phyloP scores from a whole-genome alignment of 495 filamentous ascomycete genomes.

The Saxophila tyrrhenica region DNA sequence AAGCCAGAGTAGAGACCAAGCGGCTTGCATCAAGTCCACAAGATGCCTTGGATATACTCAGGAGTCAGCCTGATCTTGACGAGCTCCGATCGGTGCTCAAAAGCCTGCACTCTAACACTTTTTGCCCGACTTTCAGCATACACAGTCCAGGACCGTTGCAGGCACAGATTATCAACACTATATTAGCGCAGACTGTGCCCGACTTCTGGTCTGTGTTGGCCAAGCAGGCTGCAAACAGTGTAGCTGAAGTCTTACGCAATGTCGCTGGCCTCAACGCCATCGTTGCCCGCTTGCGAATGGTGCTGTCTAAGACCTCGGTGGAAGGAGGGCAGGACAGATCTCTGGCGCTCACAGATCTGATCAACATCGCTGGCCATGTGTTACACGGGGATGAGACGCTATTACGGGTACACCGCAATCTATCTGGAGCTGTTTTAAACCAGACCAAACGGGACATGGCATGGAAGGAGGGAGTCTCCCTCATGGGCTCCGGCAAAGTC shows the following conservation, averaged over 20 bases:
- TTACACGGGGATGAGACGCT: slow-evolving; percentile 46
- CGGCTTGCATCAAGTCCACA: slow-evolving; percentile 30
- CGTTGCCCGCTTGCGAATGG: slow-evolving; percentile 1
- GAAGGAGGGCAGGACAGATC: neutral
- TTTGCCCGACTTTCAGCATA: slow-evolving; percentile 41
- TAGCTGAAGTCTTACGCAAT: slow-evolving; percentile 61
- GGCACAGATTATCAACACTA: slow-evolving; percentile 56
- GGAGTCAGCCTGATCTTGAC: slow-evolving; percentile 50
- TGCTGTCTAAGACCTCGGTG: neutral
- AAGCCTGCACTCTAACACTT: slow-evolving; percentile 36
- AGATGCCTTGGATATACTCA: slow-evolving; percentile 52
- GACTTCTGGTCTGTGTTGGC: slow-evolving; percentile 54
- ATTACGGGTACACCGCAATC: slow-evolving; percentile 42
- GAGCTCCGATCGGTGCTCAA: slow-evolving; percentile 41
- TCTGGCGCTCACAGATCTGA: neutral
- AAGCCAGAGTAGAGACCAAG: neutral
- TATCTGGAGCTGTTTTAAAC: slow-evolving; percentile 27
- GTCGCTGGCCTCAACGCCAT: slow-evolving; percentile 38
- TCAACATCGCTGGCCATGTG: slow-evolving; percentile 40
- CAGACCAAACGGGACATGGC: slow-evolving; percentile 36
- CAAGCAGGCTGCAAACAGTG: slow-evolving; percentile 25
- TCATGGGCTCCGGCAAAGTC: slow-evolving; percentile 62
- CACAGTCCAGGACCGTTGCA: slow-evolving; percentile 49
- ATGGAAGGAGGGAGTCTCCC: slow-evolving; percentile 55
- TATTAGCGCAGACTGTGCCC: slow-evolving; percentile 60